Evolutionary conservation across 1,284 basidiomycete genomes (phyloP).

Genomic region (Ceratobasidium sp.): DNA sequence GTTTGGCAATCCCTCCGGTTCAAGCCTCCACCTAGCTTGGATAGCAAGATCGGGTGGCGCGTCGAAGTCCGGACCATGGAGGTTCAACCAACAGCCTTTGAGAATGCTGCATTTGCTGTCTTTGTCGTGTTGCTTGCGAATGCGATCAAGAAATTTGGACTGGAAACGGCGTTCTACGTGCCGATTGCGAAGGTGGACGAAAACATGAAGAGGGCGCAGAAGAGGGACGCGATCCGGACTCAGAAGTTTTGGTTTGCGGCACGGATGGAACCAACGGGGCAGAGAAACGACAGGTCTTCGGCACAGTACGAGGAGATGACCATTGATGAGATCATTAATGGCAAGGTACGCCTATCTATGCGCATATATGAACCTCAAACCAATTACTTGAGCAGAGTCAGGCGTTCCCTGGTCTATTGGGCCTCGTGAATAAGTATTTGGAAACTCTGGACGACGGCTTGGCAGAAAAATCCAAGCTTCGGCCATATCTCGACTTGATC

Average conservation of each 20-base stretch:
- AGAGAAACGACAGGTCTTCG: conserved; percentile 65
- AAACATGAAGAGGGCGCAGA: conserved; percentile 94
- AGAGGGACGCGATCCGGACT: conserved; percentile 79
- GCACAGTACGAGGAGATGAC: conserved; percentile 93
- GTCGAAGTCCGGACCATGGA: conserved; percentile 99
- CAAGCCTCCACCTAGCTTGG: conserved; percentile 87
- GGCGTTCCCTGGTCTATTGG: conserved; percentile 87
- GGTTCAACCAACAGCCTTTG: conserved; percentile 98
- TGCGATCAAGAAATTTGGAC: conserved; percentile 89
- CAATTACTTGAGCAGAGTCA: conserved; percentile 61
- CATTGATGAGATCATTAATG: conserved; percentile 93
- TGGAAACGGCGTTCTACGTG: conserved; percentile 87
- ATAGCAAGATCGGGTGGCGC: conserved; percentile 95
- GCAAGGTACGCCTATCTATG: conserved; percentile 69
- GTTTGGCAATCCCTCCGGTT: conserved; percentile 99
- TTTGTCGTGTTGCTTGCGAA: conserved; percentile 95
- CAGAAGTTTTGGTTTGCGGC: conserved; percentile 92
- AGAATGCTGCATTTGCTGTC: conserved; percentile 96
- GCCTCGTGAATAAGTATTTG: conserved; percentile 88
- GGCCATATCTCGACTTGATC: conserved; percentile 83
- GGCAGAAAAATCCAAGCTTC: conserved; percentile 74
- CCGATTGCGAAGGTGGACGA: conserved; percentile 98
- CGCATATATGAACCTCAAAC: conserved; percentile 3
- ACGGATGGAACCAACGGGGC: conserved; percentile 66
- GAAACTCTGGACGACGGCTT: conserved; percentile 85